Evolutionary conservation across 1,139 yeast species (phyloP).

Genomic region (Lodderomyces theae): DNA sequence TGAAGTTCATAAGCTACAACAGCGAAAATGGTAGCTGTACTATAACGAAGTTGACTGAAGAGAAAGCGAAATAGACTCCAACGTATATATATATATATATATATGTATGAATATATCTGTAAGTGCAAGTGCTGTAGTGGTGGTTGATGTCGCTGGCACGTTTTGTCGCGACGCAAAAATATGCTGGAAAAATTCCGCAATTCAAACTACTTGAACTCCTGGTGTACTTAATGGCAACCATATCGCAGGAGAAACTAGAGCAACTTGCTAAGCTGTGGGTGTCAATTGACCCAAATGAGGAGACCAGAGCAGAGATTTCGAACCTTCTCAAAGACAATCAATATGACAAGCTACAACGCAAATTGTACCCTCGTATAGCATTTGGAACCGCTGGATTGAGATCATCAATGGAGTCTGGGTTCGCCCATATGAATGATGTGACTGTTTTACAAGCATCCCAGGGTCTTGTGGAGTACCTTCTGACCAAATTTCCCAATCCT

Average conservation of each 20-base stretch:
- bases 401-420: constrained; percentile 87
- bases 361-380: constrained; percentile 59
- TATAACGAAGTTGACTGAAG: neutral
- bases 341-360: constrained; percentile 45
- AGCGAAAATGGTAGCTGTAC: neutral
- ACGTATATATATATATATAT: neutral
- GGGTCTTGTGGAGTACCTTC: constrained; percentile 67
- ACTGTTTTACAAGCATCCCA: constrained; percentile 92
- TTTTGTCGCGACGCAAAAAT: neutral
- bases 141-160: too few relatives aligned
- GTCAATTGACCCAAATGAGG: constrained; percentile 47
- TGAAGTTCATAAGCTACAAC: neutral
- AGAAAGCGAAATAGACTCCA: neutral
- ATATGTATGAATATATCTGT: too few relatives aligned
- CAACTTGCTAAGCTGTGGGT: constrained; percentile 49
- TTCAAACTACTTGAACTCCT: neutral
- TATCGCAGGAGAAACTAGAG: constrained; percentile 19
- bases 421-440: constrained; percentile 82
- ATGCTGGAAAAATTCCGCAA: neutral
- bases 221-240: neutral
- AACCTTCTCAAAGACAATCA: constrained; percentile 40
- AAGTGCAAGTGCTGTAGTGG: too few relatives aligned
- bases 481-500: constrained; percentile 21
- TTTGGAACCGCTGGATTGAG: constrained; percentile 95
- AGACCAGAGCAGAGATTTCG: constrained; percentile 55